Evolutionary conservation across 2,329 filamentous ascomycete genomes (phyloP), one percentile per base, ranked within the genome.

Genomic region (Microdochium bolleyi): DNA sequence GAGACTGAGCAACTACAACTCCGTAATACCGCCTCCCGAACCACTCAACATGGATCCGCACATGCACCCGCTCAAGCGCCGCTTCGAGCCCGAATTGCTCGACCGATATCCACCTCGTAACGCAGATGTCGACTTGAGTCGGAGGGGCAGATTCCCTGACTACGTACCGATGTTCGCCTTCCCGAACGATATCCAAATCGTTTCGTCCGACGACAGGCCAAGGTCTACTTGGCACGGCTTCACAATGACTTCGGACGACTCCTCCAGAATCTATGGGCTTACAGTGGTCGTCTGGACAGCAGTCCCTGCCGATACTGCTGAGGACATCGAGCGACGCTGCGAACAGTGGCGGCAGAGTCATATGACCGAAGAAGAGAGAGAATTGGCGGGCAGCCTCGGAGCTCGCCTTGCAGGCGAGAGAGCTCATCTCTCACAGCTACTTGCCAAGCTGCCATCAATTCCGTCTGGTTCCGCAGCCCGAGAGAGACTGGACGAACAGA

Each of bases 101-200:
- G 94, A 99, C 69, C 83, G 92, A 67, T 97, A 97, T 62, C 94
- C 94, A 8, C 87, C 90, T 16, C 89, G 90, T 66, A 82, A 83
- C 58, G 87, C 90, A 64, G 77, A 84, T 22, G 91, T 96, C 54
- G 92, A 96, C 60, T 70, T 87, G 51, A 83, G 88, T 60, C 80
- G 87, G 62, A 81, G 94, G 63, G 91, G 90, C 52, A 85, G 82
- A 53, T 97, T 99, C 64, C 94, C 94, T 1, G 94, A 99, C 66
- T 99, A 96, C 63, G 90, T 99, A 19, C 94, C 94, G 53, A 97
- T 99, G 94, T 99, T 99, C 70, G 92, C 94, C 52, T 99, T 97
- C 63, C 94, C 94, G 48, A 96, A 97, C 69, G 94, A 99, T 68
- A 94, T 99, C 61, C 91, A 91, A 57, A 94, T 99, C 51, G 89